Percentiles rank a stretch among this genome's conserved stretches.
These are phyloP conservation scores for Calonectria hawksworthii DNA, from an alignment of 2,329 filamentous ascomycete species.

Conservation along the genomic window DNA sequence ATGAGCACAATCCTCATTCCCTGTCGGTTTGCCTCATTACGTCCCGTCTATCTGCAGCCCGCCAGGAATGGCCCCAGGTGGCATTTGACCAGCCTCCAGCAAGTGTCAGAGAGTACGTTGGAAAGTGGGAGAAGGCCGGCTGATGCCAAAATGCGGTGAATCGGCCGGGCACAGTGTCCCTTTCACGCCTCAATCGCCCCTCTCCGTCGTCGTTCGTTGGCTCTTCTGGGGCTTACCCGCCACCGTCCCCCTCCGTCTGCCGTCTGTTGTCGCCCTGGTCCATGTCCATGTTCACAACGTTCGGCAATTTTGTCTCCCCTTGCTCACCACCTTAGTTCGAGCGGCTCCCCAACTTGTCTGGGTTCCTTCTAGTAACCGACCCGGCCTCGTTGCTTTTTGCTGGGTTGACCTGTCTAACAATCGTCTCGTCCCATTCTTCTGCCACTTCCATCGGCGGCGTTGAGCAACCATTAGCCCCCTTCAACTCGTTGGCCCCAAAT, in stretches of 20 bases:
- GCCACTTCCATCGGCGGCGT: slow-evolving; percentile 1
- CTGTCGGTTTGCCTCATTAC: slow-evolving; percentile 37
- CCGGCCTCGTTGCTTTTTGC: slow-evolving; percentile 36
- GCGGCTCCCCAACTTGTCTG: slow-evolving; percentile 34
- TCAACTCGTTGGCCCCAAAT: slow-evolving; percentile 31
- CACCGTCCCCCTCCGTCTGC: slow-evolving; percentile 11
- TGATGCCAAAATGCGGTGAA: slow-evolving; percentile 49
- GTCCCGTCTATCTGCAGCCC: slow-evolving; percentile 42
- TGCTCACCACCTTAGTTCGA: slow-evolving; percentile 39
- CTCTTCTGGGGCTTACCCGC: slow-evolving; percentile 32
- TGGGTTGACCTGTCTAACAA: slow-evolving; percentile 32
- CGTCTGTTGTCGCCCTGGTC: slow-evolving; percentile 18
- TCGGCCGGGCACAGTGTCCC: slow-evolving; percentile 34
- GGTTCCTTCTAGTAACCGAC: slow-evolving; percentile 26
- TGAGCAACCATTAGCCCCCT: slow-evolving; percentile 19
- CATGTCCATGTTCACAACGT: slow-evolving; percentile 24
- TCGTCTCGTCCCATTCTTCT: slow-evolving; percentile 10
- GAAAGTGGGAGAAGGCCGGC: slow-evolving; percentile 40
- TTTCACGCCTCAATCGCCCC: slow-evolving; percentile 24
- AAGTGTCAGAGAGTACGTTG: slow-evolving; percentile 30
- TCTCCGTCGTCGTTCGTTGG: slow-evolving; percentile 28
- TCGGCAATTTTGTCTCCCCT: slow-evolving; percentile 38
- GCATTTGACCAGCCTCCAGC: slow-evolving; percentile 37
- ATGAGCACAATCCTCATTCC: slow-evolving; percentile 26
- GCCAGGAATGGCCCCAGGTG: slow-evolving; percentile 39